These are phyloP conservation scores for Ophiostoma australiae DNA, from an alignment of 2,329 filamentous ascomycete species.

Conservation along the genomic window DNA sequence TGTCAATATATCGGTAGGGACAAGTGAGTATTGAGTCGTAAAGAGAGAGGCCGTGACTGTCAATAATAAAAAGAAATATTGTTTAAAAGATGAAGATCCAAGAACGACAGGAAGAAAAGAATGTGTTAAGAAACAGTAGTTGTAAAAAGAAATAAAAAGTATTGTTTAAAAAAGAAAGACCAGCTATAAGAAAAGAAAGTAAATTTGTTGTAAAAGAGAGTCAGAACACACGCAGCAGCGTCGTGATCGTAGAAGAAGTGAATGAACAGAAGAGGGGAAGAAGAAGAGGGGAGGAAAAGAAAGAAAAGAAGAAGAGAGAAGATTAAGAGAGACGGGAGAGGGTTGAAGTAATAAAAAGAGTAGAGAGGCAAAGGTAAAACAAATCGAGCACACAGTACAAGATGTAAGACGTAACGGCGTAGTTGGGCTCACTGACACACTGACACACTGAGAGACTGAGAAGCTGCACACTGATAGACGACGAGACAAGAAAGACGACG, in stretches of 20 bases:
- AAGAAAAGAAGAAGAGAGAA: not conserved
- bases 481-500: not conserved
- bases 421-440: not conserved
- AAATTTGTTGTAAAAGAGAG: conserved; percentile 16
- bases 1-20: conserved; percentile 4
- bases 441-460: not conserved
- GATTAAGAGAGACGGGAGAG: not conserved
- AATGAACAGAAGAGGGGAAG: not conserved
- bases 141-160: conserved; percentile 32
- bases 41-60: conserved; percentile 14
- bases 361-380: not conserved
- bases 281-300: not conserved
- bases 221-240: conserved; percentile 36
- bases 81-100: conserved; percentile 23
- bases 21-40: conserved; percentile 18
- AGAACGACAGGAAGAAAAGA: conserved; percentile 12
- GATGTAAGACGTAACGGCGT: not conserved
- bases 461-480: not conserved
- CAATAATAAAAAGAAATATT: conserved; percentile 38
- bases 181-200: conserved; percentile 14
- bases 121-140: conserved; percentile 38
- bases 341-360: not conserved
- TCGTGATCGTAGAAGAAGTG: conserved; percentile 27
- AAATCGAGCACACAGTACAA: conserved; percentile 5
- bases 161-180: conserved; percentile 15